These are phyloP conservation scores for Bipolaris cookei DNA, from an alignment of 2,329 filamentous ascomycete species.

Conservation along the genomic window DNA sequence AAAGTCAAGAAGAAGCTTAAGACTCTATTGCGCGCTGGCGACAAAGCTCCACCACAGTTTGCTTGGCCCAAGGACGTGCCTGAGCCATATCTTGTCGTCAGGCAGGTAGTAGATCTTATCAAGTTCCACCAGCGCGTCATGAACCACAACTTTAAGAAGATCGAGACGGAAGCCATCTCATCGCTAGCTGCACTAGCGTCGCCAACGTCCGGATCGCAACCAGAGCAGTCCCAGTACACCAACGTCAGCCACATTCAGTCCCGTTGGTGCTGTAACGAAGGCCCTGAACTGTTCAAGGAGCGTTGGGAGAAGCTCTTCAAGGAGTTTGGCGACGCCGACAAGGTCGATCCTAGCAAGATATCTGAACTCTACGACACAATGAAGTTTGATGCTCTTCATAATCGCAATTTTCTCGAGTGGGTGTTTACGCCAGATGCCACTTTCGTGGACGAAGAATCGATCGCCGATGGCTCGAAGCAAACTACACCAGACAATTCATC, in stretches of 20 bases:
- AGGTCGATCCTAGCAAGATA: constrained; percentile 98
- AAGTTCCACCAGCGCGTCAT: constrained; percentile 96
- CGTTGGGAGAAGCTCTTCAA: constrained; percentile 98
- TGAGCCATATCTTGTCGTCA: constrained; percentile 91
- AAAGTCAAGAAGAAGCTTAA: constrained; percentile 99
- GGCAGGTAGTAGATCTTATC: constrained; percentile 92
- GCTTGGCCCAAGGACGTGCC: constrained; percentile 96
- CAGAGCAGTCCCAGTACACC: constrained; percentile 47
- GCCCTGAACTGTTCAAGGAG: constrained; percentile 91
- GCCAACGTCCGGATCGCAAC: constrained; percentile 42
- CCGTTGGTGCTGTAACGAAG: constrained; percentile 95
- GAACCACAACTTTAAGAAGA: constrained; percentile 87
- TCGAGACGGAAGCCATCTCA: constrained; percentile 70
- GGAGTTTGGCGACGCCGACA: constrained; percentile 95
- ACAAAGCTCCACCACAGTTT: constrained; percentile 91
- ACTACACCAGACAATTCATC: constrained; percentile 33
- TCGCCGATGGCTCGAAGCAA: constrained; percentile 46
- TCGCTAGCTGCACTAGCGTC: constrained; percentile 59
- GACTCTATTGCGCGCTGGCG: constrained; percentile 86
- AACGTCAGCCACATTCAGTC: constrained; percentile 69
- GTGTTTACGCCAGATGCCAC: constrained; percentile 86
- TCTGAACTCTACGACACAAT: constrained; percentile 98
- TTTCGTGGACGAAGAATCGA: constrained; percentile 70
- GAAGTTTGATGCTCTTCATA: constrained; percentile 98
- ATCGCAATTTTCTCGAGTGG: constrained; percentile 95